phyloP scores from a whole-genome alignment of 1,284 basidiomycete species.

The Exobasidium rhododendri region DNA sequence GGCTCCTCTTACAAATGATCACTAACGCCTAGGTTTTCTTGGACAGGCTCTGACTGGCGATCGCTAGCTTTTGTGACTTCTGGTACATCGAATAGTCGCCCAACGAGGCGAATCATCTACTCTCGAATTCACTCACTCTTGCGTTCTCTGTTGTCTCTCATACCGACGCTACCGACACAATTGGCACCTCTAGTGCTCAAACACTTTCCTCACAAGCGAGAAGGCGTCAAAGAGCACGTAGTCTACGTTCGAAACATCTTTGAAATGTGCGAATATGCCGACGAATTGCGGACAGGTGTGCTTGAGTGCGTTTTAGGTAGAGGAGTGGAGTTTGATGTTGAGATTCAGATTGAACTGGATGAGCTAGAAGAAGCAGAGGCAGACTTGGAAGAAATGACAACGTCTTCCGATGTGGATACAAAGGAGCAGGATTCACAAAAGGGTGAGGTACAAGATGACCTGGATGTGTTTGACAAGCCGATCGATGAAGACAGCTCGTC shows the following conservation, averaged over 20 bases:
- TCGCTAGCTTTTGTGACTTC: neutral
- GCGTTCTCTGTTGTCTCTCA: conserved; percentile 75
- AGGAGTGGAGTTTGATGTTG: conserved; percentile 92
- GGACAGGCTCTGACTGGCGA: conserved; percentile 15
- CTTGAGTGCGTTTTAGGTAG: conserved; percentile 81
- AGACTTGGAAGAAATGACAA: conserved; percentile 26
- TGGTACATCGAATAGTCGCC: neutral
- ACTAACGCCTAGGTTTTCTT: neutral
- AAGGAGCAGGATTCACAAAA: neutral
- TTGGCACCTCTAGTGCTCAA: conserved; percentile 78
- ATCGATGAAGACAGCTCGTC: neutral
- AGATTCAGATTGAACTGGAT: conserved; percentile 92
- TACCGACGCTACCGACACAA: conserved; percentile 59
- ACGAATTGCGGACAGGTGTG: conserved; percentile 80
- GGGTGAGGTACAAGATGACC: neutral
- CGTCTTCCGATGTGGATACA: conserved; percentile 23
- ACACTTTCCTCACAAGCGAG: conserved; percentile 89
- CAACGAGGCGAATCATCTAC: conserved; percentile 76
- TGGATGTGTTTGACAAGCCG: neutral
- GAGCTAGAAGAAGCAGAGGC: conserved; percentile 67
- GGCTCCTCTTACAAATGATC: neutral
- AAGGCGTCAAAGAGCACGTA: conserved; percentile 73
- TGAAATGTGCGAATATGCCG: conserved; percentile 80
- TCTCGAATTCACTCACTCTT: conserved; percentile 82
- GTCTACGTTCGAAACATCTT: conserved; percentile 91